Evolutionary conservation across 495 filamentous ascomycete species (phyloP).

Genomic region (Penicillium ochrochloron): DNA sequence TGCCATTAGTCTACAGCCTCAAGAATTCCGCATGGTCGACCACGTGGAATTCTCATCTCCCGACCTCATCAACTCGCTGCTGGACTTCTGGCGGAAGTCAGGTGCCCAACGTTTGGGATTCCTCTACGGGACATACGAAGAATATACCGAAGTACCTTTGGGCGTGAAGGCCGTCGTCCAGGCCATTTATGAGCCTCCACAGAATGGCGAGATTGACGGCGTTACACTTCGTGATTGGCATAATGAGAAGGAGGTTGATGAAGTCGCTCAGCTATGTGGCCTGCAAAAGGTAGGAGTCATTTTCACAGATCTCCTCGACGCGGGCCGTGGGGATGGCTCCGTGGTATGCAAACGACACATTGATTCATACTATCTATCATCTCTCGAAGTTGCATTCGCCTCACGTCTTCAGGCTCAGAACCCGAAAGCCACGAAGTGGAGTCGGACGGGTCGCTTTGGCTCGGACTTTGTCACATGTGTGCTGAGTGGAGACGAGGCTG

Average conservation of each 20-base stretch:
- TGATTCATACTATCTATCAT: conserved; percentile 93
- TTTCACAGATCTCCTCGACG: conserved; percentile 90
- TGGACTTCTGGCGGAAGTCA: conserved; percentile 89
- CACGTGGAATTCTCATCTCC: conserved; percentile 94
- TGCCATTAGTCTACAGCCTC: conserved; percentile 92
- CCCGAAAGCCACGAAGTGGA: conserved; percentile 95
- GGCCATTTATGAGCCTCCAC: conserved; percentile 96
- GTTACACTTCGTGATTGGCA: conserved; percentile 87
- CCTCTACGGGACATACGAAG: conserved; percentile 87
- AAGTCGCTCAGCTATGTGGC: conserved; percentile 82
- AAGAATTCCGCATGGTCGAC: conserved; percentile 96
- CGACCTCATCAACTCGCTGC: conserved; percentile 78
- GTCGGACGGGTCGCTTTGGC: conserved; percentile 90
- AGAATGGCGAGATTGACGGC: conserved; percentile 88
- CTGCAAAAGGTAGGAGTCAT: conserved; percentile 92
- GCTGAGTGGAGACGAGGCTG: conserved; percentile 86
- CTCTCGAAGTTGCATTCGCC: conserved; percentile 88
- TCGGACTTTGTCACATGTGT: conserved; percentile 98
- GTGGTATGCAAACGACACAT: conserved; percentile 96
- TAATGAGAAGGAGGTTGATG: conserved; percentile 80
- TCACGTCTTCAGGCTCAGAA: conserved; percentile 84
- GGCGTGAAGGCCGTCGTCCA: conserved; percentile 97
- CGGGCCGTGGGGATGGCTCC: conserved; percentile 75
- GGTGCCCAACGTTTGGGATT: conserved; percentile 83
- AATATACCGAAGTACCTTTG: conserved; percentile 90